Percentiles rank a stretch among this genome's conserved stretches.
phyloP scores from a whole-genome alignment of 345 rosid genomes.

The Eucalyptus tenuipes region DNA sequence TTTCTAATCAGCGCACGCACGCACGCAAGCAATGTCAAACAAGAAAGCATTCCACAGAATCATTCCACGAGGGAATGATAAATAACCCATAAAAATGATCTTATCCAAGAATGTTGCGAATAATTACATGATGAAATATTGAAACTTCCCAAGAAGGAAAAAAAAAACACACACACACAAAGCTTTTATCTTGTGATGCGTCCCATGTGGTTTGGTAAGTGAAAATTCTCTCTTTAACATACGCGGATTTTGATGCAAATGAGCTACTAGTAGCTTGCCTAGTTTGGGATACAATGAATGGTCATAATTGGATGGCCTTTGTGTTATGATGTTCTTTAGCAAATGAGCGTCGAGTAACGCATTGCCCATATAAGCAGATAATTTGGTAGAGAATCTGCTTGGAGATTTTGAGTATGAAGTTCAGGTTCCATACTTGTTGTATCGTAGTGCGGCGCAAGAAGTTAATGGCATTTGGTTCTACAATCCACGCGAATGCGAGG shows the following conservation, averaged over 20 bases:
- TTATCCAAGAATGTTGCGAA: neutral
- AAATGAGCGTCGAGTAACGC: neutral
- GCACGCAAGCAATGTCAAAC: neutral
- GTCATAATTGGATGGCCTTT: neutral
- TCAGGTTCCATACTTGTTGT: too few relatives aligned
- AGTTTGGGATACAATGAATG: neutral
- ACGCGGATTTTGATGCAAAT: neutral
- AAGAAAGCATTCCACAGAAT: neutral
- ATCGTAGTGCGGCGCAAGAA: too few relatives aligned
- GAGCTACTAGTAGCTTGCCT: neutral
- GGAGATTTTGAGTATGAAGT: too few relatives aligned
- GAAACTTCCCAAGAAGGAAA: neutral
- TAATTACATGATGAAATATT: neutral
- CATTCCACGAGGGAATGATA: neutral
- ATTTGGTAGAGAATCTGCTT: constrained; percentile 8
- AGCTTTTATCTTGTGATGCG: neutral
- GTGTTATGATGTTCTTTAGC: neutral
- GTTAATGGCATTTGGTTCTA: too few relatives aligned
- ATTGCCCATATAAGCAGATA: constrained; percentile 11
- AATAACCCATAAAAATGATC: neutral
- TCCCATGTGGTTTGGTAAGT: neutral
- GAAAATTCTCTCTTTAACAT: neutral
- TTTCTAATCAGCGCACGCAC: neutral
- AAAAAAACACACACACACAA: too few relatives aligned
- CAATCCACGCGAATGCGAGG: constrained; percentile 31